phyloP scores from a whole-genome alignment of 441 rosid genomes.

The Raphanus hybrid region DNA sequence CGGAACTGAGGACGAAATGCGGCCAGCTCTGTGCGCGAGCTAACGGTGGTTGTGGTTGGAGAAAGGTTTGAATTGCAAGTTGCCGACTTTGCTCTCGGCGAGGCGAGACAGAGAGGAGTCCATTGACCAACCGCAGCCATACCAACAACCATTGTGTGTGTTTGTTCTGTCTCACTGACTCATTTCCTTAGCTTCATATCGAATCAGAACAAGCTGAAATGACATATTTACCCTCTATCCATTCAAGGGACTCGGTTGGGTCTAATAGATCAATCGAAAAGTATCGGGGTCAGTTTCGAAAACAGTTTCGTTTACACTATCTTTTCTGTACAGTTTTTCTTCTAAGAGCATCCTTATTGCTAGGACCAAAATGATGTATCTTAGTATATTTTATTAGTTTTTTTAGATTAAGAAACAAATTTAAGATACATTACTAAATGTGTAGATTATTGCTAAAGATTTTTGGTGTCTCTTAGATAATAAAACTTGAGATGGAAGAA shows the following conservation, averaged over 20 bases:
- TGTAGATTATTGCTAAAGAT: too few relatives aligned
- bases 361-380: too few relatives aligned
- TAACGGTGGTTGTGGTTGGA: slow-evolving; percentile 34
- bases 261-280: not conserved
- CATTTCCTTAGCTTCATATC: slow-evolving; percentile 11
- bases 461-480: too few relatives aligned
- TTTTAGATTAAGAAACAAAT: too few relatives aligned
- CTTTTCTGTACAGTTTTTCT: not conserved
- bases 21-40: slow-evolving; percentile 41
- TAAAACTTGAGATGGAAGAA: too few relatives aligned
- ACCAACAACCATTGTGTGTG: slow-evolving; percentile 37
- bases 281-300: not conserved
- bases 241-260: not conserved
- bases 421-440: too few relatives aligned
- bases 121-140: slow-evolving; percentile 37
- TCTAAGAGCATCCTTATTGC: too few relatives aligned
- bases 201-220: not conserved
- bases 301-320: not conserved
- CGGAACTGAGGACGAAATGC: slow-evolving; percentile 58
- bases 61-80: slow-evolving; percentile 35
- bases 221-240: slow-evolving; percentile 13
- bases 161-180: slow-evolving; percentile 6
- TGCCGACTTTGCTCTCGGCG: slow-evolving; percentile 25
- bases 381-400: too few relatives aligned
- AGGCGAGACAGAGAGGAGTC: slow-evolving; percentile 26